Evolutionary conservation across 257 asterid species (phyloP).

Genomic region (Solanum bukasovii): DNA sequence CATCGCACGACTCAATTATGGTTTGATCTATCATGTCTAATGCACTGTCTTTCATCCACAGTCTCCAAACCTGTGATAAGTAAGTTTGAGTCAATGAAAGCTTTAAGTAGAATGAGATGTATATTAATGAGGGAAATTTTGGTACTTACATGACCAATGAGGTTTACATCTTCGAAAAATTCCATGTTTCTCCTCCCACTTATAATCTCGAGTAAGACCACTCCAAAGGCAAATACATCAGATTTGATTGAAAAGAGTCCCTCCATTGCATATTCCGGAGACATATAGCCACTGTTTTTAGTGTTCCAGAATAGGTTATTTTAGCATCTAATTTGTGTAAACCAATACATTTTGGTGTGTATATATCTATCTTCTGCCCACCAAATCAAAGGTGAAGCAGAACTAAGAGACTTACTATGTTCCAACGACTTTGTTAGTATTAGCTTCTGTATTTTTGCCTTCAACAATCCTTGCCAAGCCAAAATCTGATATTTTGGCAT

Average conservation of each 20-base stretch:
- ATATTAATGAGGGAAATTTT: neutral
- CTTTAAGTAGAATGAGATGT: neutral
- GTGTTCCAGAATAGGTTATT: neutral
- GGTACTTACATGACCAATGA: slow-evolving; percentile 14
- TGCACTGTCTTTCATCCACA: slow-evolving; percentile 15
- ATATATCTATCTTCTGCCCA: neutral
- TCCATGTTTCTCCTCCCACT: slow-evolving; percentile 16
- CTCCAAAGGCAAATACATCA: slow-evolving; percentile 21
- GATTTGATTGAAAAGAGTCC: slow-evolving; percentile 16
- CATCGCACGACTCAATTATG: neutral
- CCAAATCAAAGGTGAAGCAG: neutral
- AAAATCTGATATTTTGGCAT: slow-evolving; percentile 5
- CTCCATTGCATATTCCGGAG: slow-evolving; percentile 19
- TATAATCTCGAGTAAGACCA: slow-evolving; percentile 14
- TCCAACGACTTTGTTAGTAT: neutral
- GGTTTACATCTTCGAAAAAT: slow-evolving; percentile 6
- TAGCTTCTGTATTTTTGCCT: neutral
- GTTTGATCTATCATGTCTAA: slow-evolving; percentile 7
- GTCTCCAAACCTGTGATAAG: slow-evolving; percentile 12
- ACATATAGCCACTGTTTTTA: slow-evolving; percentile 14
- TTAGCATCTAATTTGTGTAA: neutral
- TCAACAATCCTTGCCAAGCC: slow-evolving; percentile 7
- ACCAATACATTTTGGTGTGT: neutral
- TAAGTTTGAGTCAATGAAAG: neutral
- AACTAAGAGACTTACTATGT: slow-evolving; percentile 9